Evolutionary conservation across 2,329 filamentous ascomycete genomes (phyloP).

Genomic region (Thermoascus crustaceus): DNA sequence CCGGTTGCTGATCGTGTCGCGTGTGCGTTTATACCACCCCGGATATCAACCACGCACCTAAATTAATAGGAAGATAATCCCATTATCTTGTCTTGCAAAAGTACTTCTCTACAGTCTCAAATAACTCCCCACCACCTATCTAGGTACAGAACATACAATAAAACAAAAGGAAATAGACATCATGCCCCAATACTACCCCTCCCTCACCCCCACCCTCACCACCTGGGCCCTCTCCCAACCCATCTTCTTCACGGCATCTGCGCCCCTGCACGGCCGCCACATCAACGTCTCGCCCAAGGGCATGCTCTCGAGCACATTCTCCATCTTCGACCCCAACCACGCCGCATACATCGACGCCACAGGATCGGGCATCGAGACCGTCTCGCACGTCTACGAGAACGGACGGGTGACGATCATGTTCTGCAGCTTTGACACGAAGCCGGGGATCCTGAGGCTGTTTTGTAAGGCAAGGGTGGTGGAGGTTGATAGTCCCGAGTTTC

Average conservation of each 20-base stretch:
- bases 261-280: conserved; percentile 58
- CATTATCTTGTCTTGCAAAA: too few species aligned
- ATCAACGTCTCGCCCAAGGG: conserved; percentile 74
- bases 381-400: conserved; percentile 69
- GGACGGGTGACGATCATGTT: conserved; percentile 68
- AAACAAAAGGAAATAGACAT: background rate
- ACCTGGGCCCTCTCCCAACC: conserved; percentile 60
- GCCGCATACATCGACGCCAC: conserved; percentile 66
- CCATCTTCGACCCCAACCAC: conserved; percentile 50
- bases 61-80: too few species aligned
- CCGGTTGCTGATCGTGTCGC: too few species aligned
- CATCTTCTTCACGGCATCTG: conserved; percentile 68
- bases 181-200: conserved; percentile 54
- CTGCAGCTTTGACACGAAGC: conserved; percentile 53
- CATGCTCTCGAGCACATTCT: conserved; percentile 53
- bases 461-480: conserved; percentile 54
- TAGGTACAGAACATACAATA: background rate
- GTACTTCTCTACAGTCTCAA: conserved; percentile 2
- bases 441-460: conserved; percentile 58
- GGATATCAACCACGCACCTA: too few species aligned
- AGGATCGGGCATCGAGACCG: conserved; percentile 68
- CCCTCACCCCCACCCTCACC: conserved; percentile 48
- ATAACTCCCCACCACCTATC: background rate
- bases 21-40: too few species aligned
- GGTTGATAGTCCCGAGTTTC: conserved; percentile 47